Evolutionary conservation across 805 yeast species (phyloP).

Genomic region (Yarrowia yakushimensis): DNA sequence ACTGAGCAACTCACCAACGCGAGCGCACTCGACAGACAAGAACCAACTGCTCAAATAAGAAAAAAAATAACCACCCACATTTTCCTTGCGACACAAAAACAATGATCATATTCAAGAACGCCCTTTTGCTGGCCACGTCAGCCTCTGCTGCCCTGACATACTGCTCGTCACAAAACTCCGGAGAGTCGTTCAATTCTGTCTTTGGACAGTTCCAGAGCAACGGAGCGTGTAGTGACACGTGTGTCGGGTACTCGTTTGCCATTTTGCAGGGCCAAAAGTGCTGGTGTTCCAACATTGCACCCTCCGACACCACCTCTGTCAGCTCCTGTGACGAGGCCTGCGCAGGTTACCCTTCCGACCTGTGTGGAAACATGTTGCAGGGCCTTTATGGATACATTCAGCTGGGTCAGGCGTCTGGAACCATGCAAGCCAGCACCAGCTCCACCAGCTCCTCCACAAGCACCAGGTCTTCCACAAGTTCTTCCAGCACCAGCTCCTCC

Average conservation of each 20-base stretch:
- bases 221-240: constrained; percentile 51
- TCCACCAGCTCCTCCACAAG: constrained; percentile 27
- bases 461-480: not conserved
- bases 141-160: constrained; percentile 30
- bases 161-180: constrained; percentile 46
- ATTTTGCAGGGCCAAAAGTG: constrained; percentile 51
- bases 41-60: too few relatives aligned
- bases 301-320: constrained; percentile 41
- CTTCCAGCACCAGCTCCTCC: constrained; percentile 22
- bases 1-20: too few relatives aligned
- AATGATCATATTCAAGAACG: not conserved
- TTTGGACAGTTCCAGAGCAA: constrained; percentile 41
- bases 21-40: too few relatives aligned
- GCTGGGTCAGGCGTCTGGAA: constrained; percentile 39
- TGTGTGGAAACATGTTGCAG: constrained; percentile 43
- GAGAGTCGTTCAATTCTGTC: constrained; percentile 28
- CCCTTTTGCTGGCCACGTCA: not conserved
- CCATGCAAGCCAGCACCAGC: constrained; percentile 30
- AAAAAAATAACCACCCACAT: too few relatives aligned
- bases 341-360: constrained; percentile 46
- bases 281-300: constrained; percentile 59
- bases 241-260: constrained; percentile 51
- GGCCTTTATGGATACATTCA: constrained; percentile 55
- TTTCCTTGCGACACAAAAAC: not conserved
- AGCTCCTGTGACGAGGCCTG: constrained; percentile 40